These are phyloP conservation scores for Punctularia strigosozonata DNA, from an alignment of 768 basidiomycete species.

Conservation along the genomic window DNA sequence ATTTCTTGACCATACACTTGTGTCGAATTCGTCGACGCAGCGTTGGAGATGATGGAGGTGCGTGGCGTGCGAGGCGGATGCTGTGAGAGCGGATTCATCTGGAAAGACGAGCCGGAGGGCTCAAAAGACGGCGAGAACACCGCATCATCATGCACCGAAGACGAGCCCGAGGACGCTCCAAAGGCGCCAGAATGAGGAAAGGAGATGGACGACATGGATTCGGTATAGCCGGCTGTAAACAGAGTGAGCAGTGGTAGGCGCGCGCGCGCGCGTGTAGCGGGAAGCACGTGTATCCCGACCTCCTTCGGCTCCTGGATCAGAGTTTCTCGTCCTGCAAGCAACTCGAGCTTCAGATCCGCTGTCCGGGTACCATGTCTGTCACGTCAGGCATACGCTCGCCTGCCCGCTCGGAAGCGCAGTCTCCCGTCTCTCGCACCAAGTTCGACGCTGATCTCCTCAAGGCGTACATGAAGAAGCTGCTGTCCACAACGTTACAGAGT, in stretches of 20 bases:
- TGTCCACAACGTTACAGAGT: constrained; percentile 55
- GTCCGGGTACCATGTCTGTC: not conserved
- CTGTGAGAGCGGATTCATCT: constrained; percentile 71
- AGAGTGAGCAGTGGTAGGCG: not conserved
- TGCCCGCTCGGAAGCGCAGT: constrained; percentile 50
- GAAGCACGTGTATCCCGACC: not conserved
- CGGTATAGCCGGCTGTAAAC: not conserved
- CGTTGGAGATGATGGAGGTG: constrained; percentile 31
- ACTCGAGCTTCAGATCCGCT: constrained; percentile 10
- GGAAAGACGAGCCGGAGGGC: constrained; percentile 35
- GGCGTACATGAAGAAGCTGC: constrained; percentile 73
- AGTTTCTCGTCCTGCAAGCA: constrained; percentile 9
- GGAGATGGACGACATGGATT: constrained; percentile 53
- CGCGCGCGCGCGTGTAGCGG: not conserved
- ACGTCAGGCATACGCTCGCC: constrained; percentile 45
- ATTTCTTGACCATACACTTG: constrained; percentile 27
- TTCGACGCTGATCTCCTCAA: constrained; percentile 70
- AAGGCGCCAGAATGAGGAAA: constrained; percentile 39
- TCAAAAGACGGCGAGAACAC: constrained; percentile 55
- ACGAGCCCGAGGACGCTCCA: constrained; percentile 24
- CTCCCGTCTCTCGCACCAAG: constrained; percentile 28
- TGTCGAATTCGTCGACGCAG: constrained; percentile 9
- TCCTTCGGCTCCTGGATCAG: not conserved
- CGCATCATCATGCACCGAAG: constrained; percentile 31
- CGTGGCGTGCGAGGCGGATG: constrained; percentile 74